phyloP scores from a whole-genome alignment of 371 early-diverging fungal species.

The Chytridium lagenaria region DNA sequence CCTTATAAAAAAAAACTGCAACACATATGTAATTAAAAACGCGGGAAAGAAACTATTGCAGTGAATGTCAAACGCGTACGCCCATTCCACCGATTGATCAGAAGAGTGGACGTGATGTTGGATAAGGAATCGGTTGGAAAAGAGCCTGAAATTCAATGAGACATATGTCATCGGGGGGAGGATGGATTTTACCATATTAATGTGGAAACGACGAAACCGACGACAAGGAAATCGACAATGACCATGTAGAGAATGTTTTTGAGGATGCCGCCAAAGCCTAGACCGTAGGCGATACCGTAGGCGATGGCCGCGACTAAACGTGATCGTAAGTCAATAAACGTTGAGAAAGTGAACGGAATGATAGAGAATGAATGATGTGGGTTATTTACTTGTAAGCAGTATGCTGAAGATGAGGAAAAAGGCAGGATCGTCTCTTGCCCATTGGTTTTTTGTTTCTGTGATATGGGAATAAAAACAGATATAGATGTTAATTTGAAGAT shows the following conservation, averaged over 20 bases:
- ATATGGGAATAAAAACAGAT: background rate
- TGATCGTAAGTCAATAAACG: too few relatives aligned
- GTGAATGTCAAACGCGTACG: constrained; percentile 92
- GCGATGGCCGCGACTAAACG: constrained; percentile 77
- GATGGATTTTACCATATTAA: constrained; percentile 72
- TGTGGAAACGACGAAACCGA: constrained; percentile 72
- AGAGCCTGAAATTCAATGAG: constrained; percentile 56
- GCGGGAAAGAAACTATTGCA: constrained; percentile 90
- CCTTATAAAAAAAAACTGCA: constrained; percentile 88
- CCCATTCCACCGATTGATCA: constrained; percentile 91
- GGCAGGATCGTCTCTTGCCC: constrained; percentile 95
- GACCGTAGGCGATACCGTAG: constrained; percentile 73
- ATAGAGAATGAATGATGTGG: too few relatives aligned
- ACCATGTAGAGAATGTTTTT: constrained; percentile 75
- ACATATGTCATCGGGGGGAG: too few relatives aligned
- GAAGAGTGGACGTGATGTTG: constrained; percentile 77
- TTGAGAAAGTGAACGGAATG: too few relatives aligned
- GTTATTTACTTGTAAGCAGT: constrained; percentile 67
- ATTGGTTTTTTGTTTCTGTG: constrained; percentile 92
- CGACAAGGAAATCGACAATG: constrained; percentile 73
- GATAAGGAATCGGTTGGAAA: constrained; percentile 80
- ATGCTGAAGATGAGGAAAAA: constrained; percentile 75
- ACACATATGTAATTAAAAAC: constrained; percentile 80
- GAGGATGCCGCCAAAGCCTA: constrained; percentile 65
- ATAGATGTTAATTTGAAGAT: background rate